These are phyloP conservation scores for Globisporangium recalcitrans DNA, from an alignment of 352 stramenopile genomes.

Conservation along the genomic window DNA sequence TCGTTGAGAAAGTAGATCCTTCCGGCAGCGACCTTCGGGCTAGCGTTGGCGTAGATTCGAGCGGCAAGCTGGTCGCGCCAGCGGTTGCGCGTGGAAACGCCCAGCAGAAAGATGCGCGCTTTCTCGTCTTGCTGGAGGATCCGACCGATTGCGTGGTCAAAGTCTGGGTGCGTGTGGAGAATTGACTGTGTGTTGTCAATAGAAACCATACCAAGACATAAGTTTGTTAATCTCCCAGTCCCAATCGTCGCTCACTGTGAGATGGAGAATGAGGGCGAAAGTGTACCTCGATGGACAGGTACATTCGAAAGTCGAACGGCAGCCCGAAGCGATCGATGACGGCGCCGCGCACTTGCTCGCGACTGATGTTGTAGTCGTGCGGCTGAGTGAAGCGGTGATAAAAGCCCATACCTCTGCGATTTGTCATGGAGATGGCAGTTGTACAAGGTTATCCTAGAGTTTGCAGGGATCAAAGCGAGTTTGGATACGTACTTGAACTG, in stretches of 20 bases:
- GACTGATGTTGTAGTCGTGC: constrained; percentile 31
- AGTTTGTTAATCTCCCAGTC: not conserved
- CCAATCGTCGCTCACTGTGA: no score
- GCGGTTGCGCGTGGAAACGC: constrained; percentile 38
- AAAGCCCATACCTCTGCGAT: constrained; percentile 55
- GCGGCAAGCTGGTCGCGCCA: constrained; percentile 46
- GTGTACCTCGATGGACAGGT: constrained; percentile 56
- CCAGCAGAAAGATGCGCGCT: constrained; percentile 59
- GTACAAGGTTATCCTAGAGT: no score
- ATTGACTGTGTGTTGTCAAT: constrained; percentile 43
- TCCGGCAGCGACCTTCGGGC: constrained; percentile 11
- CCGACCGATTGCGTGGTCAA: constrained; percentile 41
- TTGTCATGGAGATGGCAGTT: not conserved
- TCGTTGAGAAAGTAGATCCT: constrained; percentile 62
- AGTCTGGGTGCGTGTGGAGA: constrained; percentile 70
- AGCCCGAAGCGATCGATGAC: constrained; percentile 61
- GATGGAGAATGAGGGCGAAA: not conserved
- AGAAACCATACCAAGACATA: not conserved
- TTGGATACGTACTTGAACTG: constrained; percentile 44
- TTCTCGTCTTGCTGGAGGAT: constrained; percentile 43
- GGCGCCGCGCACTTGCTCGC: constrained; percentile 36
- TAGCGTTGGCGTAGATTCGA: constrained; percentile 33
- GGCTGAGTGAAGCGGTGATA: constrained; percentile 43
- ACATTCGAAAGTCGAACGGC: constrained; percentile 47
- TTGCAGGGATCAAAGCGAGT: not conserved